Evolutionary conservation across 495 filamentous ascomycete species (phyloP), one percentile per base, ranked within the genome.

Genomic region (Aspergillus affinis): DNA sequence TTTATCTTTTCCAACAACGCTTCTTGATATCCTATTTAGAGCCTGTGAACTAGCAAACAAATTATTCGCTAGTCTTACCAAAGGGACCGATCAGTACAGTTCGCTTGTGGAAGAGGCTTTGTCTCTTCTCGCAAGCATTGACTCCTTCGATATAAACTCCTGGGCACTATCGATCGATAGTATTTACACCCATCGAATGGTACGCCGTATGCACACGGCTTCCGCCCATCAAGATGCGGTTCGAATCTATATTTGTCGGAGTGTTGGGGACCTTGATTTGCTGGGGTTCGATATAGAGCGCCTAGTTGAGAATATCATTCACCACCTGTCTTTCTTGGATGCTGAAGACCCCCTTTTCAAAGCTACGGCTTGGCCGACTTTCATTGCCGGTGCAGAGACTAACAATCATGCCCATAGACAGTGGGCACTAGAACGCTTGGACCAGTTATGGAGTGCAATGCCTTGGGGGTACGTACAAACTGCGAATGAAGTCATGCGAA

Each of bases 1-100:
- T n/a, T 21, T 60, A 3, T 60, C 58, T 23, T 53, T 60, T 19
- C 58, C 58, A 2, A 60, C 58, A 5, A 19, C 51, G 2, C 58
- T 60, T 10, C 51, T 60, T n/a, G 51, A 54, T 9, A 55, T 49
- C 7, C 26, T 60, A 0, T 60, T 55, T 51, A 47, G 36, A 26
- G 58, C 58, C 23, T 60, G 58, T 27, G 58, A 60, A 17, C 58
- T 60, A 18, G 47, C 58, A 6, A 60, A 60, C n/a, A n/a, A 32
- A n/a, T 23, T 41, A 15, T 60, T 47, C 8, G 18, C 51, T 23
- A 10, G 23, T 12, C 17, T 45, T 1, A 48, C 20, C 27, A 6
- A 17, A 20, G 29, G 45, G 17, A 53, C 3, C 36, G 13, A 41
- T 2, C 36, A 41, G 5, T 41, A 19, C 23, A 27, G 29, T 13